Percentiles rank a stretch among this genome's conserved stretches.
phyloP scores from a whole-genome alignment of 768 basidiomycete species.

The Auricularia cornea region DNA sequence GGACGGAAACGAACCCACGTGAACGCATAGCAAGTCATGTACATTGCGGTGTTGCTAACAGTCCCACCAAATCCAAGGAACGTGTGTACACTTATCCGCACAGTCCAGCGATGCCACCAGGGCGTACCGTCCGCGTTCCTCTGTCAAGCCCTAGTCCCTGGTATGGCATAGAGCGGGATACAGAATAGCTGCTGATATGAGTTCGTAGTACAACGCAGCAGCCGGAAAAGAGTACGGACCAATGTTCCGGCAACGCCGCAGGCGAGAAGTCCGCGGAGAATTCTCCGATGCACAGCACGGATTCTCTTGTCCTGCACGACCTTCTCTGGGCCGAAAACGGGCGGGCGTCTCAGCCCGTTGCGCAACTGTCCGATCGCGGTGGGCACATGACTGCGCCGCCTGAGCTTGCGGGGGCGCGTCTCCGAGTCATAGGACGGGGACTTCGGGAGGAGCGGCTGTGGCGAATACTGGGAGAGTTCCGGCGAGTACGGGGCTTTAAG shows the following conservation, averaged over 20 bases:
- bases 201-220: neutral
- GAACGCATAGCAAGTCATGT: no score
- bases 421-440: neutral
- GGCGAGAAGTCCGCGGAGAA: constrained; percentile 22
- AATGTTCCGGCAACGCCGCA: constrained; percentile 18
- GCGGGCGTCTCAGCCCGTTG: constrained; percentile 19
- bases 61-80: no score
- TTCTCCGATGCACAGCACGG: constrained; percentile 22
- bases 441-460: neutral
- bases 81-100: no score
- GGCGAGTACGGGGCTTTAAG: neutral
- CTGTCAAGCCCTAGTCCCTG: no score
- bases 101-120: no score
- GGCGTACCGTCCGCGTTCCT: no score
- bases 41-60: no score
- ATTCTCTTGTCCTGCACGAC: constrained; percentile 32
- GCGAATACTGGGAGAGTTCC: neutral
- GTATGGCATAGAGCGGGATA: neutral
- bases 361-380: neutral
- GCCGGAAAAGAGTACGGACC: constrained; percentile 10
- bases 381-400: no score
- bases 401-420: no score
- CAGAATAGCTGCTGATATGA: neutral
- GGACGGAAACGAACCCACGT: no score
- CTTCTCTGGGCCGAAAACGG: constrained; percentile 34